Evolutionary conservation across 345 rosid species (phyloP), one percentile per base, ranked within the genome.

Genomic region (Luvunga scandens): DNA sequence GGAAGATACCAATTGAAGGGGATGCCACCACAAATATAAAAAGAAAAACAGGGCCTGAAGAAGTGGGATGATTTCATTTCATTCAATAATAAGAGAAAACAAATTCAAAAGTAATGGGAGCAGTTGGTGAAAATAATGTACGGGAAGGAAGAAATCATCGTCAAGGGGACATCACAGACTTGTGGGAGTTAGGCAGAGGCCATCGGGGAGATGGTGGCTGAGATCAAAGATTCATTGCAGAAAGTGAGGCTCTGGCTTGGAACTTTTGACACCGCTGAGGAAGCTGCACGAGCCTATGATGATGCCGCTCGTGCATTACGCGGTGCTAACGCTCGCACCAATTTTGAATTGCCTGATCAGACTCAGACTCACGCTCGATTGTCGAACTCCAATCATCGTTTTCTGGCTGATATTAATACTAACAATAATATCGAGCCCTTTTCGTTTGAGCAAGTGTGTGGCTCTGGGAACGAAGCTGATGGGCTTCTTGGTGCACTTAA

Each of bases 191-290:
- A 70, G 92, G 77, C 90, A 87, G 78, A 81, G 92, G 42, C 89
- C 90, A 9, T 89, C 92, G 0, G 90, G 89, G 64, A 78, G 92
- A 72, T 89, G 89, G 92, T 86, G 14, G 92, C 92, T 1, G 92
- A 89, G 85, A 89, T 89, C 66, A 89, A 85, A 75, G 90, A 85
- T 55, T 87, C 90, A 4, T 66, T 87, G 42, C 89, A 87, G 22
- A 87, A 87, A 55, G 90, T 86, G 22, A 80, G 92, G 72, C 89
- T 87, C 19, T 89, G 90, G 90, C 92, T 87, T 5, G 89, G 90
- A 22, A 85, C 92, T 2, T 89, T 89, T 28, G 92, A 89, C 83
- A 83, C 92, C 0, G 89, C 92, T 9, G 90, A 89, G 75, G 92
- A 87, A 21, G 92, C 90, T 0, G 90, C 90, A 6, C 79, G 85